Conservation (phyloP, 768 basidiomycete species). For the Strobilomyces confusus region DNA sequence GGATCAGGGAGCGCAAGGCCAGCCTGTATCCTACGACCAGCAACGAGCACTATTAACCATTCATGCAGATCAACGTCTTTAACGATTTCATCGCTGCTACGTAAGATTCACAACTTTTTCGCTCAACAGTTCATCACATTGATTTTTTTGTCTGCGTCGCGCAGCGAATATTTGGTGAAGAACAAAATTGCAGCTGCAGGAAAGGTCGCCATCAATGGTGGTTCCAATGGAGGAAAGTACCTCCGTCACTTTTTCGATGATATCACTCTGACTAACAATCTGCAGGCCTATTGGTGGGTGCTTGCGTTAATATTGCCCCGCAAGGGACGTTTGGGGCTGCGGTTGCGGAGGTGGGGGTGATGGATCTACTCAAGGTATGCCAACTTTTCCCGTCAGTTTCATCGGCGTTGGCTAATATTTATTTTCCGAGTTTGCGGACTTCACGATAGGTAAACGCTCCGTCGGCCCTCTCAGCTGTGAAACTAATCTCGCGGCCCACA, state of each 20-base stretch:
- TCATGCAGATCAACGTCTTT: conserved; percentile 60
- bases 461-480: neutral
- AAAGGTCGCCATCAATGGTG: conserved; percentile 75
- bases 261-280: neutral
- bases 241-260: neutral
- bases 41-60: conserved; percentile 2
- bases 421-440: conserved; percentile 57
- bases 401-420: neutral
- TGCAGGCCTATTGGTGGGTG: conserved; percentile 73
- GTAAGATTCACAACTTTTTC: conserved; percentile 37
- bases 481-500: conserved; percentile 22
- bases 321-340: conserved; percentile 74
- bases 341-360: conserved; percentile 78
- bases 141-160: conserved; percentile 1
- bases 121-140: neutral
- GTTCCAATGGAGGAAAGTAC: conserved; percentile 70
- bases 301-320: conserved; percentile 77
- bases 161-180: conserved; percentile 66
- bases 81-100: conserved; percentile 81
- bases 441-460: conserved; percentile 58
- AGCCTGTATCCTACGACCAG: neutral
- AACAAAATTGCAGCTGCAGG: conserved; percentile 64
- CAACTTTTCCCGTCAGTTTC: neutral
- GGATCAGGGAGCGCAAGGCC: conserved; percentile 68
- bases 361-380: conserved; percentile 70